Conservation (phyloP, 176 grass and related monocot genomes). For the Aechmea fasciata region DNA sequence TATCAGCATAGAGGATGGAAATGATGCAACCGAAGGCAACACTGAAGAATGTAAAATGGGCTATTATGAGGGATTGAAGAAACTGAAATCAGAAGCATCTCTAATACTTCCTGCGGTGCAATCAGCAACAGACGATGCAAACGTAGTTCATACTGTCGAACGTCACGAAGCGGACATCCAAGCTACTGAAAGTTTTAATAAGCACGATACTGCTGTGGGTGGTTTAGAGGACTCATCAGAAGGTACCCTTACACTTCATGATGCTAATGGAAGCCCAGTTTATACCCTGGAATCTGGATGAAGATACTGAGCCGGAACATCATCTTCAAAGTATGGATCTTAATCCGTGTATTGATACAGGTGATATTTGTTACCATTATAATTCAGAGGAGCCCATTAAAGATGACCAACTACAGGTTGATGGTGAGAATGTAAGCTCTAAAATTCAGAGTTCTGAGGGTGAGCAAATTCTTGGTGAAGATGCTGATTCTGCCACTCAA, state of each 20-base stretch:
- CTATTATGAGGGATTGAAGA: background rate
- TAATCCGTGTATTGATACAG: background rate
- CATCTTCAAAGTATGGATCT: background rate
- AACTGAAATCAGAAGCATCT: background rate
- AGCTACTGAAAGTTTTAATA: slow-evolving; percentile 6
- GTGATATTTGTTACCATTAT: background rate
- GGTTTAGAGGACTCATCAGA: slow-evolving; percentile 2
- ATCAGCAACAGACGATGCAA: background rate
- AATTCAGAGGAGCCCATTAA: slow-evolving; percentile 8
- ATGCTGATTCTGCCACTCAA: background rate
- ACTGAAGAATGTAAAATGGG: background rate
- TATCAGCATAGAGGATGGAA: slow-evolving; percentile 23
- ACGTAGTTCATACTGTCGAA: background rate
- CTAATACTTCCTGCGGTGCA: slow-evolving; percentile 5
- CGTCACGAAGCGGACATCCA: background rate
- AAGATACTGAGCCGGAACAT: background rate
- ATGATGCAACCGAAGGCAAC: background rate
- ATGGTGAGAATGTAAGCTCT: background rate
- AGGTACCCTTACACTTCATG: background rate
- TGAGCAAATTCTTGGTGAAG: background rate
- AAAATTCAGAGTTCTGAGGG: background rate
- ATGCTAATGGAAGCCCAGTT: background rate
- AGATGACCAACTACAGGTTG: slow-evolving; percentile 2
- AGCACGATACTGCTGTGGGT: background rate
- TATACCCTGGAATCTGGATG: background rate